A percentile compares a stretch with the other conserved stretches of the same genome.
phyloP scores from a whole-genome alignment of 1,284 basidiomycete genomes.

The Leucoagaricus sp. region DNA sequence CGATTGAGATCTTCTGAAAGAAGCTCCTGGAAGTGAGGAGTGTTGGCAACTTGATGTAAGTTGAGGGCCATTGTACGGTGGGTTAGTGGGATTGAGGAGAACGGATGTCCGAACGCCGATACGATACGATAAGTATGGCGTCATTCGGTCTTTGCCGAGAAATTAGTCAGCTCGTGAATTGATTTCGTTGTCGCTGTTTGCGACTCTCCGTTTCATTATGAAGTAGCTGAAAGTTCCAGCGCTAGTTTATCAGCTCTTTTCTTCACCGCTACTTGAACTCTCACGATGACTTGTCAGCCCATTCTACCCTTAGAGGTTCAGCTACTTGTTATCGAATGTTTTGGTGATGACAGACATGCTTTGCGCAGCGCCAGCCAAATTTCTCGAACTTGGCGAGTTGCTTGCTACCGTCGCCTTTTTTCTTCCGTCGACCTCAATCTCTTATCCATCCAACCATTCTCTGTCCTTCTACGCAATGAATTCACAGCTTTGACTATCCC shows the following conservation, averaged over 20 bases:
- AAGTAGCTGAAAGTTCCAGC: too few relatives aligned
- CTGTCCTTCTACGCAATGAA: slow-evolving; percentile 13
- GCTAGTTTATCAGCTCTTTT: too few relatives aligned
- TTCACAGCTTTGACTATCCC: slow-evolving; percentile 21
- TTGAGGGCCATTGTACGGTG: slow-evolving; percentile 34
- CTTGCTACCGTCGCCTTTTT: slow-evolving; percentile 21
- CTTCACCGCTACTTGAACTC: too few relatives aligned
- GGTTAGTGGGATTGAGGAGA: neutral
- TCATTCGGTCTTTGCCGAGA: slow-evolving; percentile 28
- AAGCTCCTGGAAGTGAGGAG: slow-evolving; percentile 73
- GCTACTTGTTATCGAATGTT: slow-evolving; percentile 19
- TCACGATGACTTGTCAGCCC: neutral
- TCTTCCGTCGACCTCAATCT: slow-evolving; percentile 14
- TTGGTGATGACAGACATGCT: slow-evolving; percentile 12
- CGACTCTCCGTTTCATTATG: slow-evolving; percentile 1
- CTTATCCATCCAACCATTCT: slow-evolving; percentile 17
- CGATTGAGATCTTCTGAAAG: slow-evolving; percentile 77
- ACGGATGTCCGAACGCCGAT: neutral
- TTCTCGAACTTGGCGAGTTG: slow-evolving; percentile 22
- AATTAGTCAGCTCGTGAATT: neutral
- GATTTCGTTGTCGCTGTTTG: neutral
- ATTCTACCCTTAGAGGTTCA: slow-evolving; percentile 23
- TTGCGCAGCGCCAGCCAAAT: slow-evolving; percentile 18
- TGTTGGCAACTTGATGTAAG: slow-evolving; percentile 56
- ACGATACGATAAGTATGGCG: slow-evolving; percentile 29